A percentile compares a stretch with the other conserved stretches of the same genome.
Conservation (phyloP, 2,329 filamentous ascomycete genomes). For the Ceratocystis cubensis region DNA sequence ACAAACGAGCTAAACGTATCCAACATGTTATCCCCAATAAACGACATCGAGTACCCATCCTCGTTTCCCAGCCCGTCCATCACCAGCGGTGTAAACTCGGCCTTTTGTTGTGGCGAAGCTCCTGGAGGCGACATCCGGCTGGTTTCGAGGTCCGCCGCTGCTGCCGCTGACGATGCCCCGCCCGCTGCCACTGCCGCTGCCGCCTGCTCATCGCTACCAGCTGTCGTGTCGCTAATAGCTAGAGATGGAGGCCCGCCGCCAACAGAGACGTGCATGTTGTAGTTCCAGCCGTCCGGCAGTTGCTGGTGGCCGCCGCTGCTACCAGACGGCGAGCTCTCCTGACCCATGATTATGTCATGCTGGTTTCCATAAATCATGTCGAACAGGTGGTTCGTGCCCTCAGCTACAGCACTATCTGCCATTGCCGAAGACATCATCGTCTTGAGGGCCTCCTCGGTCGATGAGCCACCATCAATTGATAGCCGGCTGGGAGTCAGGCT, state of each 20-base stretch:
- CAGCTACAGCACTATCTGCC: neutral
- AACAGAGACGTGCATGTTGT: slow-evolving; percentile 10
- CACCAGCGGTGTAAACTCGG: neutral
- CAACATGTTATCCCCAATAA: neutral
- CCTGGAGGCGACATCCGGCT: neutral
- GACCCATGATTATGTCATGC: neutral
- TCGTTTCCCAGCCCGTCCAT: neutral
- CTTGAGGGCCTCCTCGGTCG: slow-evolving; percentile 2
- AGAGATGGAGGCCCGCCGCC: slow-evolving; percentile 12
- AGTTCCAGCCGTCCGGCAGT: slow-evolving; percentile 7
- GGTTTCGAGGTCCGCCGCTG: neutral
- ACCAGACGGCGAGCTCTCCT: neutral
- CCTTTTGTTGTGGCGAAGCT: neutral
- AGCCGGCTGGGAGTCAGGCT: neutral
- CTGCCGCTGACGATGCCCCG: neutral
- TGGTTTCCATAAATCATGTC: slow-evolving; percentile 18
- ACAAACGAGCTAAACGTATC: slow-evolving; percentile 2
- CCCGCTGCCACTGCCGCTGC: neutral
- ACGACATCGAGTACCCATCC: neutral
- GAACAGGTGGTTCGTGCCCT: slow-evolving; percentile 9
- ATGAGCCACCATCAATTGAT: neutral
- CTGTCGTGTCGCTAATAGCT: slow-evolving; percentile 11
- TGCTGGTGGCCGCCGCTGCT: neutral
- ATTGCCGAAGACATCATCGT: slow-evolving; percentile 6
- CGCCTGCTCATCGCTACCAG: slow-evolving; percentile 1